These are phyloP conservation scores for Lactarius hengduanensis DNA, from an alignment of 768 basidiomycete species.

Conservation along the genomic window DNA sequence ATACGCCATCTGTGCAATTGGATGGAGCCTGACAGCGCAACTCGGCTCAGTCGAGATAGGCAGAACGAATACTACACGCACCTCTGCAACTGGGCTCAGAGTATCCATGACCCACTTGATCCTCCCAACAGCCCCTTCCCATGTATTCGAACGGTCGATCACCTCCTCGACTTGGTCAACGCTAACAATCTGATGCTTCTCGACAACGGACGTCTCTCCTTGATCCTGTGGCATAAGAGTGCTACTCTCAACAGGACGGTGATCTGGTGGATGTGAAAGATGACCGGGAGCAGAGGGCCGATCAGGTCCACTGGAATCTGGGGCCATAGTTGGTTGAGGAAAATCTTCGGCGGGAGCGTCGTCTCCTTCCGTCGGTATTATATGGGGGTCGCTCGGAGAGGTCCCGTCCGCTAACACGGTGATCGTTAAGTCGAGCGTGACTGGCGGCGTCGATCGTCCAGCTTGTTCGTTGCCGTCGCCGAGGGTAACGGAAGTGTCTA, in stretches of 20 bases:
- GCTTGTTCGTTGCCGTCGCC: background rate
- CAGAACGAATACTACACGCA: background rate
- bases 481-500: background rate
- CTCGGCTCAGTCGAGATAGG: background rate
- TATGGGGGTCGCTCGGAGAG: background rate
- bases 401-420: background rate
- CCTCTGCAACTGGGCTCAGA: background rate
- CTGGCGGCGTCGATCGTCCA: background rate
- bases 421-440: background rate
- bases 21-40: background rate
- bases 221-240: background rate
- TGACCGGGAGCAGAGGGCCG: background rate
- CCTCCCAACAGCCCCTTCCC: background rate
- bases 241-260: background rate
- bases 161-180: background rate
- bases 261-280: background rate
- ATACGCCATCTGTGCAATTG: background rate
- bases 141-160: background rate
- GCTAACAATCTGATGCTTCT: background rate
- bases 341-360: background rate
- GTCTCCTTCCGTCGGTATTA: background rate
- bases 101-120: background rate
- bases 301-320: background rate
- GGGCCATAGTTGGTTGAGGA: background rate
- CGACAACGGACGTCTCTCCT: background rate